phyloP scores from a whole-genome alignment of 257 asterid genomes.

The Buddleja alternifolia region DNA sequence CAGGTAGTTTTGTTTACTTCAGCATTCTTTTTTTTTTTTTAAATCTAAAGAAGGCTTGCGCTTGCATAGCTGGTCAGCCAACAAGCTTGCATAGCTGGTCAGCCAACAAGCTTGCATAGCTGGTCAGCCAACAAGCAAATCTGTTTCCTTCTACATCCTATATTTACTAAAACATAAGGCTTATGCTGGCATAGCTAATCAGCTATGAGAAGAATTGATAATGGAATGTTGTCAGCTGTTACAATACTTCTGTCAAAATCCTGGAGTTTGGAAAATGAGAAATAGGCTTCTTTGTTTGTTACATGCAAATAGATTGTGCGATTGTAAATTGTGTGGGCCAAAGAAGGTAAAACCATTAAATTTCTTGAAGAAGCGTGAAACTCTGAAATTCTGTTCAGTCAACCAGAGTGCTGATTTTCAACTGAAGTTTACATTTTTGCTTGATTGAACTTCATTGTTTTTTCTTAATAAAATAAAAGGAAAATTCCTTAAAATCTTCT shows the following conservation, averaged over 20 bases:
- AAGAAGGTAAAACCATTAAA: neutral
- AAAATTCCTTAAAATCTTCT: neutral
- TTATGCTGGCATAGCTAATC: no score
- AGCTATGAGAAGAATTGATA: neutral
- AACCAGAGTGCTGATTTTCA: constrained; percentile 8
- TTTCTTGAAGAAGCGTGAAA: neutral
- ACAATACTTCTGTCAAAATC: neutral
- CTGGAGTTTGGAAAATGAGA: neutral
- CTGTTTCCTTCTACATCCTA: no score
- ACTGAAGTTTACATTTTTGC: neutral
- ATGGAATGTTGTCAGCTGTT: neutral
- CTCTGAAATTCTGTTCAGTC: constrained; percentile 14
- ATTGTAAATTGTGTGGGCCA: neutral
- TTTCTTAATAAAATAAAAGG: no score
- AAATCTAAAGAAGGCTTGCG: neutral
- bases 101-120: neutral
- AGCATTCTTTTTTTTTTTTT: neutral
- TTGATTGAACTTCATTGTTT: neutral
- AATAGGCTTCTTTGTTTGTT: neutral
- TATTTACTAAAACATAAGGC: no score
- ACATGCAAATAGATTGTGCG: neutral
- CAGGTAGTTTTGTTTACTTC: constrained; percentile 52
- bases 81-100: constrained; percentile 10
- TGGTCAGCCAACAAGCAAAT: neutral
- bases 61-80: constrained; percentile 7